phyloP scores from a whole-genome alignment of 495 filamentous ascomycete genomes.

The Neurospora pannonica region DNA sequence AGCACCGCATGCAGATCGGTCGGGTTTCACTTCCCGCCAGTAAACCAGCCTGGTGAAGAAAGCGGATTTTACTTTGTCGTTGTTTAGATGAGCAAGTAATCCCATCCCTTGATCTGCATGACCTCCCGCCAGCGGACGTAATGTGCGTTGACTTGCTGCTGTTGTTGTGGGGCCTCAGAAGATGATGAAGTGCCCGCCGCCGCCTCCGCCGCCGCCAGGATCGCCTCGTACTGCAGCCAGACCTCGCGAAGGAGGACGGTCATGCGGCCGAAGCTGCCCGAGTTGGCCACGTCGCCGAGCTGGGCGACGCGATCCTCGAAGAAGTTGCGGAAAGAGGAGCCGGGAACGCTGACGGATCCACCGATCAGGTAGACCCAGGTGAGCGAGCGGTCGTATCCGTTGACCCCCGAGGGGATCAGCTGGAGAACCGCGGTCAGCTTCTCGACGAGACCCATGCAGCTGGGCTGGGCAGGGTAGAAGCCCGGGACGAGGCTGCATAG shows the following conservation, averaged over 20 bases:
- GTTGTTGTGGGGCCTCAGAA: conserved; percentile 35
- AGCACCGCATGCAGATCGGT: conserved; percentile 20
- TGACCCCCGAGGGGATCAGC: conserved; percentile 68
- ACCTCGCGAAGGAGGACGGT: conserved; percentile 68
- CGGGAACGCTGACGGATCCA: conserved; percentile 60
- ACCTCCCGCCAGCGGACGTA: conserved; percentile 90
- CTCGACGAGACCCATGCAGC: conserved; percentile 63
- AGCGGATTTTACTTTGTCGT: conserved; percentile 5
- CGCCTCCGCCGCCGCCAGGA: conserved; percentile 28
- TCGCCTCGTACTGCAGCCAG: conserved; percentile 62
- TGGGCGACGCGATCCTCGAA: conserved; percentile 60
- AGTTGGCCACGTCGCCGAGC: conserved; percentile 64
- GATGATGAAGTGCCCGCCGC: conserved; percentile 21
- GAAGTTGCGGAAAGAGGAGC: conserved; percentile 64
- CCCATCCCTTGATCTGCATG: conserved; percentile 87
- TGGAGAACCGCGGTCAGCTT: conserved; percentile 62
- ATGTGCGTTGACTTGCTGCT: conserved; percentile 7
- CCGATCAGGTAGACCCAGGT: conserved; percentile 88
- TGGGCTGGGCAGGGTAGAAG: conserved; percentile 59
- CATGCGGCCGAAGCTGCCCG: conserved; percentile 79
- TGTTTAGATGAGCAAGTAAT: conserved; percentile 76
- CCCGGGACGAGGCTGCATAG: conserved; percentile 88
- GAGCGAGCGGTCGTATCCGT: conserved; percentile 82
- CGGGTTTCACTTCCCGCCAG: conserved; percentile 1
- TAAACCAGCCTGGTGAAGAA: conserved; percentile 27